Conservation (phyloP, 1,139 yeast species). For the Eremothecium coryli region DNA sequence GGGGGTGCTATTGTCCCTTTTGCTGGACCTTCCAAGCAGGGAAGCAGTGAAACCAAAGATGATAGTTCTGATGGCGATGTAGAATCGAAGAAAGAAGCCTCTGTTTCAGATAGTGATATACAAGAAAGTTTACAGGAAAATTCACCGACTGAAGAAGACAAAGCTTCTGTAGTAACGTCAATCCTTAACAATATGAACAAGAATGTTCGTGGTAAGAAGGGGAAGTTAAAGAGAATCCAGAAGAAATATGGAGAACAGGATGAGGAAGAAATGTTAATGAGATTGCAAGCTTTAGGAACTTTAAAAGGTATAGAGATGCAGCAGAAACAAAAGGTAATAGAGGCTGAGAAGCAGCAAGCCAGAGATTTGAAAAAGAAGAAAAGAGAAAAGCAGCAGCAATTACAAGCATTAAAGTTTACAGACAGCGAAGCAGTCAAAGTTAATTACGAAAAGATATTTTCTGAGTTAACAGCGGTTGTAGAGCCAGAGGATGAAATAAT, state of each 20-base stretch:
- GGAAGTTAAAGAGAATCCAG: conserved; percentile 73
- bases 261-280: conserved; percentile 67
- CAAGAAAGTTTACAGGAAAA: conserved; percentile 2
- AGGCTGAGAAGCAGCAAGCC: conserved; percentile 31
- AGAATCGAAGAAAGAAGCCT: conserved; percentile 5
- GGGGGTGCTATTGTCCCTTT: conserved; percentile 9
- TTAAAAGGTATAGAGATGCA: conserved; percentile 53
- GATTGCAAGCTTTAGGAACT: conserved; percentile 80
- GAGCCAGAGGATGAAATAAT: conserved; percentile 36
- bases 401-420: conserved; percentile 42
- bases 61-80: conserved; percentile 7
- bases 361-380: conserved; percentile 33
- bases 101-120: conserved; percentile 8
- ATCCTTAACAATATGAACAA: conserved; percentile 21
- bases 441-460: conserved; percentile 29
- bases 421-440: conserved; percentile 28
- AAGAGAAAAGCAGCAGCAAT: conserved; percentile 42
- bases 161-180: conserved; percentile 14
- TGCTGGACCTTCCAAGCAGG: conserved; percentile 2
- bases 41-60: conserved; percentile 6
- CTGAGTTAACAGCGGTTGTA: conserved; percentile 34
- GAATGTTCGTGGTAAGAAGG: conserved; percentile 71
- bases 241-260: conserved; percentile 85
- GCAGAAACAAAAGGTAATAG: conserved; percentile 33
- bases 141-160: conserved; percentile 6